phyloP scores from a whole-genome alignment of 2,329 filamentous ascomycete genomes.

The Graphium sp. region DNA sequence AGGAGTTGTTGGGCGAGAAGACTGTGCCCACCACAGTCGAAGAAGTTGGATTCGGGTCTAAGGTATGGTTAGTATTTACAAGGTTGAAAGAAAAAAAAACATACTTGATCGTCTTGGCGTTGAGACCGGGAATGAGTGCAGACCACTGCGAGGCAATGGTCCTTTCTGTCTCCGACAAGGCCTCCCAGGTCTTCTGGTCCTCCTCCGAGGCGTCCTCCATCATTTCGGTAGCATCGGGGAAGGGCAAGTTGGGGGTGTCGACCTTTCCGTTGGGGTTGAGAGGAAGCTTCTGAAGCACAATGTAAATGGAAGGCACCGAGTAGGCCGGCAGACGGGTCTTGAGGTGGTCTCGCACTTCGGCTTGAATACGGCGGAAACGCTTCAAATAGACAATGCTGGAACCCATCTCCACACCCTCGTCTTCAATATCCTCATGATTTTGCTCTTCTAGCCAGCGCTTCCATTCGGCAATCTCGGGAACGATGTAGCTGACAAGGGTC shows the following conservation, averaged over 20 bases:
- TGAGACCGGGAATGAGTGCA: slow-evolving; percentile 7
- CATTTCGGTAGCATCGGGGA: slow-evolving; percentile 27
- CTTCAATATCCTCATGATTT: background rate
- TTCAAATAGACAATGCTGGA: slow-evolving; percentile 14
- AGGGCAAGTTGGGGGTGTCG: slow-evolving; percentile 61
- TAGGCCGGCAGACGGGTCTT: slow-evolving; percentile 16
- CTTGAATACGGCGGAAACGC: slow-evolving; percentile 16
- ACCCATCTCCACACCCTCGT: slow-evolving; percentile 4
- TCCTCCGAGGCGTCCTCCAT: slow-evolving; percentile 17
- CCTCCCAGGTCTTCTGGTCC: slow-evolving; percentile 22
- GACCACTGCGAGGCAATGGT: slow-evolving; percentile 6
- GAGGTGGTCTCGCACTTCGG: slow-evolving; percentile 18
- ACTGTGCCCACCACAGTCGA: slow-evolving; percentile 20
- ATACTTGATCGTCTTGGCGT: slow-evolving; percentile 6
- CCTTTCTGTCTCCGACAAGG: slow-evolving; percentile 11
- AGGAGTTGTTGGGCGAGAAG: slow-evolving; percentile 40
- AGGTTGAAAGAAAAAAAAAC: no score
- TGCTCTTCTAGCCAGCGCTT: slow-evolving; percentile 36
- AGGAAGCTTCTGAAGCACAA: slow-evolving; percentile 11
- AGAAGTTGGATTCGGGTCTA: slow-evolving; percentile 17
- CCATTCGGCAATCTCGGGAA: slow-evolving; percentile 68
- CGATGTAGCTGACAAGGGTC: slow-evolving; percentile 76
- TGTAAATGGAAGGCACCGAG: slow-evolving; percentile 16
- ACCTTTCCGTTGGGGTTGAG: slow-evolving; percentile 62
- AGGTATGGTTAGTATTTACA: no score